These are phyloP conservation scores for Cryptomeria japonica DNA, from an alignment of 75 land plant species.

Conservation along the genomic window DNA sequence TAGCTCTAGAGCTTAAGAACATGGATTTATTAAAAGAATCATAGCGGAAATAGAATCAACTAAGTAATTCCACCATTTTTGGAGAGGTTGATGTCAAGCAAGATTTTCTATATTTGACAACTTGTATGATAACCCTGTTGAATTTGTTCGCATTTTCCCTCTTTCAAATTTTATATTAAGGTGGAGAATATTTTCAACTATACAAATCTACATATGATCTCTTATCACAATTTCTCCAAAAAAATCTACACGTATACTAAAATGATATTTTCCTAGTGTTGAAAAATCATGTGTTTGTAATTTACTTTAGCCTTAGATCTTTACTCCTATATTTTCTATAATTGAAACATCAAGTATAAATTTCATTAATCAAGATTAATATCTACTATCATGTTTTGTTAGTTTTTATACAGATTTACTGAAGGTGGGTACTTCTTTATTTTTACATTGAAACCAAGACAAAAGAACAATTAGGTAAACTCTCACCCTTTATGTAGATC, in stretches of 20 bases:
- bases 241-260: too few relatives aligned
- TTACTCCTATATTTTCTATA: neutral
- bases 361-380: neutral
- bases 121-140: neutral
- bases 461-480: neutral
- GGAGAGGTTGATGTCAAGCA: neutral
- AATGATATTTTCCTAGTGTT: neutral
- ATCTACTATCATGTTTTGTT: neutral
- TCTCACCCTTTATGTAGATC: neutral
- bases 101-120: too few relatives aligned
- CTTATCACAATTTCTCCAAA: too few relatives aligned
- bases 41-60: neutral
- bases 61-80: neutral
- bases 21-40: neutral
- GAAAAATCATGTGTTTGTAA: neutral
- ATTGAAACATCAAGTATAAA: neutral
- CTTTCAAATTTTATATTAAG: neutral
- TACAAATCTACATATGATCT: neutral
- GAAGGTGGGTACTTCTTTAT: neutral
- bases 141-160: neutral
- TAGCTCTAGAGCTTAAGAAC: constrained; percentile 33
- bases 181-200: neutral
- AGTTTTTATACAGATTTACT: neutral
- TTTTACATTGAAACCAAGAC: neutral
- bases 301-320: neutral